A percentile compares a stretch with the other conserved stretches of the same genome.
Conservation (phyloP, 805 yeast genomes). For the Nakazawaea ishiwadae region DNA sequence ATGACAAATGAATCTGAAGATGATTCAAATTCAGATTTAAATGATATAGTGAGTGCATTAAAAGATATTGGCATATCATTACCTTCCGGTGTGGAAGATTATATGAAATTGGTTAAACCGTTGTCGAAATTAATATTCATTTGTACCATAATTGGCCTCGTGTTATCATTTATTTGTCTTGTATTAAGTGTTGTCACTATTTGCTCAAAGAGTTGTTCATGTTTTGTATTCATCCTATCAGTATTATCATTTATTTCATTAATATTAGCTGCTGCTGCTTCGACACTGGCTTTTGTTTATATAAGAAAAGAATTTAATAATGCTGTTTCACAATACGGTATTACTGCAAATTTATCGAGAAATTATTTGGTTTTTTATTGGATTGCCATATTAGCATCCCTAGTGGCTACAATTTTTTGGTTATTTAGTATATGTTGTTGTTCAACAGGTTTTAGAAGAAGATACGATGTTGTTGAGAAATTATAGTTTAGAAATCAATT, state of each 20-base stretch:
- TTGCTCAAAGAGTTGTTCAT: conserved; percentile 40
- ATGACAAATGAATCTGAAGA: conserved; percentile 17
- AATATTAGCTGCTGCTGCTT: conserved; percentile 45
- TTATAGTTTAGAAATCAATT: conserved; percentile 5
- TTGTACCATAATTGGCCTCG: conserved; percentile 45
- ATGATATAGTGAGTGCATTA: conserved; percentile 8
- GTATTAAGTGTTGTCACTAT: conserved; percentile 40
- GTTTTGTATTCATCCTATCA: conserved; percentile 40
- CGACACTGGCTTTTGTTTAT: conserved; percentile 57
- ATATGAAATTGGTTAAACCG: conserved; percentile 38
- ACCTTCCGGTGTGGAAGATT: conserved; percentile 49
- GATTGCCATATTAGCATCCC: conserved; percentile 19
- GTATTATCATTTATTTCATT: conserved; percentile 33
- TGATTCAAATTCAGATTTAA: conserved; percentile 19
- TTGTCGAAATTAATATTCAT: conserved; percentile 58
- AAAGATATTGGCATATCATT: conserved; percentile 31
- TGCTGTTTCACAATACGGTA: conserved; percentile 44
- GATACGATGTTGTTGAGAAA: conserved; percentile 1
- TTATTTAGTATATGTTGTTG: conserved; percentile 14
- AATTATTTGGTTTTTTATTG: conserved; percentile 22
- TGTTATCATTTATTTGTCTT: conserved; percentile 34
- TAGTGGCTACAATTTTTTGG: conserved; percentile 16
- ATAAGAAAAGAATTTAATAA: conserved; percentile 49
- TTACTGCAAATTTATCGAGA: conserved; percentile 38
- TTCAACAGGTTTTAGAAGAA: conserved; percentile 1